phyloP scores from a whole-genome alignment of 169 alveolate genomes.

The Theileria orientalis region DNA sequence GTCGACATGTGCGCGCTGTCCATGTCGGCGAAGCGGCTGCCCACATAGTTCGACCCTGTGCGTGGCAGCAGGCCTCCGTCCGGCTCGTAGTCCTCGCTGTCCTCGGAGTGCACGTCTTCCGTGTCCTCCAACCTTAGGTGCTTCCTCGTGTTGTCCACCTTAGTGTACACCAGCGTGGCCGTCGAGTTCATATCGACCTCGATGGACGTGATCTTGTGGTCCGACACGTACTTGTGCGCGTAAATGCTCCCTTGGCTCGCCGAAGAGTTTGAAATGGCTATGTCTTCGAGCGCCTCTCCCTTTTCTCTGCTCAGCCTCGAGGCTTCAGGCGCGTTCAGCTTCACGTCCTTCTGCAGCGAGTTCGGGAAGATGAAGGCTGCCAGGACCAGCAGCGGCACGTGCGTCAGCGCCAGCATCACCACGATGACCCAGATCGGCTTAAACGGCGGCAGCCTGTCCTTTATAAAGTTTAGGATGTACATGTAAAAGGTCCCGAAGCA shows the following conservation, averaged over 20 bases:
- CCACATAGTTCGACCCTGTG: not conserved
- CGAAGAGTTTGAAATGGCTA: too few relatives aligned
- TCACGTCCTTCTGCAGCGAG: conserved; percentile 33
- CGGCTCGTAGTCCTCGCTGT: not conserved
- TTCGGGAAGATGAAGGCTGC: conserved; percentile 43
- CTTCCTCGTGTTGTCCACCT: too few relatives aligned
- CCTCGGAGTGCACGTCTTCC: not conserved
- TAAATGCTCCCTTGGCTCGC: not conserved
- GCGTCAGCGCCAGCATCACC: conserved; percentile 37
- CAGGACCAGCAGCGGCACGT: conserved; percentile 41
- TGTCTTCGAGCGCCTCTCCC: not conserved
- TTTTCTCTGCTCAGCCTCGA: not conserved
- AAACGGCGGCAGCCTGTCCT: conserved; percentile 3
- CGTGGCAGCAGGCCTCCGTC: not conserved
- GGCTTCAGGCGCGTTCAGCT: conserved; percentile 15
- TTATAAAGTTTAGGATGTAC: conserved; percentile 24
- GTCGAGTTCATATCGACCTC: too few relatives aligned
- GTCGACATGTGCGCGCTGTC: not conserved
- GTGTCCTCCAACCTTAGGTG: too few relatives aligned
- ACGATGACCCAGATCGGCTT: conserved; percentile 10
- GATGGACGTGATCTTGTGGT: too few relatives aligned
- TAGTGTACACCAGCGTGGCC: too few relatives aligned
- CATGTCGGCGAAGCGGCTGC: not conserved
- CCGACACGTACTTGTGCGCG: not conserved
- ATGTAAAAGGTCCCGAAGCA: conserved; percentile 48